Conservation (phyloP, 345 rosid genomes). For the Brassica cretica region DNA sequence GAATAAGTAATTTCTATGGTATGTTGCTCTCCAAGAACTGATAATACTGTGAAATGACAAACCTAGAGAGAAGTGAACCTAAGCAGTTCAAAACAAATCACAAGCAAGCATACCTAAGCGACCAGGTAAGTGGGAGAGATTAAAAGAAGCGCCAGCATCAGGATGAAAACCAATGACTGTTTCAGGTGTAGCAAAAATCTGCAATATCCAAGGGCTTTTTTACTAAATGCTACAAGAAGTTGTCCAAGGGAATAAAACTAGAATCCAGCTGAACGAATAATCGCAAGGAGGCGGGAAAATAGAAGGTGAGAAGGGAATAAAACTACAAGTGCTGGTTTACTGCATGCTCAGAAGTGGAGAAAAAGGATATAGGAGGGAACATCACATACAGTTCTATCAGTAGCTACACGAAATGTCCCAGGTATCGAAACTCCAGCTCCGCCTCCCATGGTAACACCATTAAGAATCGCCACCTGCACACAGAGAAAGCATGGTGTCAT, state of each 20-base stretch:
- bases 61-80: background rate
- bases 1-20: background rate
- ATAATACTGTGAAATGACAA: slow-evolving; percentile 16
- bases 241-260: background rate
- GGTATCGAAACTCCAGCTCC: slow-evolving; percentile 94
- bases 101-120: slow-evolving; percentile 61
- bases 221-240: slow-evolving; percentile 15
- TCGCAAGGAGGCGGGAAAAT: background rate
- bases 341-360: background rate
- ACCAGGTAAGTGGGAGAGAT: slow-evolving; percentile 85
- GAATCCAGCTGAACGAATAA: slow-evolving; percentile 15
- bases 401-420: slow-evolving; percentile 81
- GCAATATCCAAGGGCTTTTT: slow-evolving; percentile 32
- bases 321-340: too few relatives aligned
- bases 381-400: slow-evolving; percentile 71
- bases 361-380: background rate
- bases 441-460: slow-evolving; percentile 96
- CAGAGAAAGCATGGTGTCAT: slow-evolving; percentile 14
- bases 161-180: slow-evolving; percentile 93
- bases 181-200: slow-evolving; percentile 97
- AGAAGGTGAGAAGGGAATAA: background rate
- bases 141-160: slow-evolving; percentile 95
- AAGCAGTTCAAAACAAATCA: slow-evolving; percentile 12
- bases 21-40: background rate
- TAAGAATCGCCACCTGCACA: slow-evolving; percentile 72